These are phyloP conservation scores for Oryza officinalis DNA, from an alignment of 176 grass and related monocot species.

Conservation along the genomic window DNA sequence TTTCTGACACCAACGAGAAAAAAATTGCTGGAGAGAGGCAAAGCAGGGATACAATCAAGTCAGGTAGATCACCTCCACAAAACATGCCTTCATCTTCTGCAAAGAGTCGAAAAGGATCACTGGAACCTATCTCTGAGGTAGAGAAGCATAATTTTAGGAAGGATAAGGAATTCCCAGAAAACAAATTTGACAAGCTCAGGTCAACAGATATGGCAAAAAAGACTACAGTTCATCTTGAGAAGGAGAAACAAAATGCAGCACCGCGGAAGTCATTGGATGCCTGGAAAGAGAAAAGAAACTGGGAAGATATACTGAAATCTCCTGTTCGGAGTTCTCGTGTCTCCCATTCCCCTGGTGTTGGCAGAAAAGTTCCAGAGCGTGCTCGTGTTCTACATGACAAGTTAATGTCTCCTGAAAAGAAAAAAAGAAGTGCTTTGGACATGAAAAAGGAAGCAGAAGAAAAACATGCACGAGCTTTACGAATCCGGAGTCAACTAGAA, in stretches of 20 bases:
- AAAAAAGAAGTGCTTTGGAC: slow-evolving; percentile 93
- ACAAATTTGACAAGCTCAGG: slow-evolving; percentile 60
- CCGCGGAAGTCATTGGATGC: slow-evolving; percentile 93
- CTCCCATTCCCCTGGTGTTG: slow-evolving; percentile 74
- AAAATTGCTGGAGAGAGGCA: slow-evolving; percentile 49
- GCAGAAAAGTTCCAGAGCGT: slow-evolving; percentile 83
- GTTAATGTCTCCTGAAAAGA: slow-evolving; percentile 99
- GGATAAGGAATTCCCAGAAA: slow-evolving; percentile 63
- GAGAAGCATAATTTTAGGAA: slow-evolving; percentile 66
- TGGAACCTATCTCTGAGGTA: slow-evolving; percentile 75
- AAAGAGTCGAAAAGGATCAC: slow-evolving; percentile 71
- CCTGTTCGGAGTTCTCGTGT: slow-evolving; percentile 70
- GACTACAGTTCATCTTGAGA: slow-evolving; percentile 44
- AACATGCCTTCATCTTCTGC: slow-evolving; percentile 46
- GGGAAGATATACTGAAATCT: slow-evolving; percentile 98
- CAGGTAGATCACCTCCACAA: slow-evolving; percentile 41
- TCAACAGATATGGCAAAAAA: slow-evolving; percentile 51
- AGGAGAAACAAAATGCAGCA: slow-evolving; percentile 64
- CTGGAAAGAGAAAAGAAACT: slow-evolving; percentile 99
- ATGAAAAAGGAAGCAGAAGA: slow-evolving; percentile 95
- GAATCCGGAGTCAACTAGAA: slow-evolving; percentile 95
- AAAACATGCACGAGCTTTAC: slow-evolving; percentile 85
- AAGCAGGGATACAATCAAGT: slow-evolving; percentile 51
- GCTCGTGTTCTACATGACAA: slow-evolving; percentile 92
- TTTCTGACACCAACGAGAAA: slow-evolving; percentile 47